Conservation (phyloP, 176 grass and related monocot genomes). For the Triticum turgidum region DNA sequence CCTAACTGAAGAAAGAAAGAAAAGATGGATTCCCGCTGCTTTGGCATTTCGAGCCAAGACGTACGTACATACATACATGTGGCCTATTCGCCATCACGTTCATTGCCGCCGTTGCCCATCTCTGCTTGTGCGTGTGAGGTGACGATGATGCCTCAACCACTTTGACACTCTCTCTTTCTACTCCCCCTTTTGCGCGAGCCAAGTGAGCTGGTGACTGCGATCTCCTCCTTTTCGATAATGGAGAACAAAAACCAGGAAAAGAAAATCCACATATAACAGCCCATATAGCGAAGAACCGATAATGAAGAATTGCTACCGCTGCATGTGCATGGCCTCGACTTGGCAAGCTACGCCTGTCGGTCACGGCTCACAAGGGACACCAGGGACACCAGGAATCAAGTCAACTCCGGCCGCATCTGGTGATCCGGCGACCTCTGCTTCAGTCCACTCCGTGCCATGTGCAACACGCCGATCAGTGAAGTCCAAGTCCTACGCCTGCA, state of each 20-base stretch:
- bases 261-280: too few relatives aligned
- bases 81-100: too few relatives aligned
- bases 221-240: not conserved
- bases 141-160: not conserved
- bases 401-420: not conserved
- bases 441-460: not conserved
- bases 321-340: too few relatives aligned
- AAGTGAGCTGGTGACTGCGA: not conserved
- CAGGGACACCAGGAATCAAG: not conserved
- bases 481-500: not conserved
- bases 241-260: too few relatives aligned
- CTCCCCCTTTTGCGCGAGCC: not conserved
- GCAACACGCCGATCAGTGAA: not conserved
- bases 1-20: not conserved
- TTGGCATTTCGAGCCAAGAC: not conserved
- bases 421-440: conserved; percentile 7
- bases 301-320: not conserved
- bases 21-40: not conserved
- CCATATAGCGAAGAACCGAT: too few relatives aligned
- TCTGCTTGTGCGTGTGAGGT: not conserved
- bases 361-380: not conserved
- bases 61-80: not conserved
- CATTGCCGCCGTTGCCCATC: not conserved
- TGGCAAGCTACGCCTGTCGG: not conserved
- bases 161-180: not conserved